Evolutionary conservation across 257 asterid genomes (phyloP).

Genomic region (Solanum piurae): DNA sequence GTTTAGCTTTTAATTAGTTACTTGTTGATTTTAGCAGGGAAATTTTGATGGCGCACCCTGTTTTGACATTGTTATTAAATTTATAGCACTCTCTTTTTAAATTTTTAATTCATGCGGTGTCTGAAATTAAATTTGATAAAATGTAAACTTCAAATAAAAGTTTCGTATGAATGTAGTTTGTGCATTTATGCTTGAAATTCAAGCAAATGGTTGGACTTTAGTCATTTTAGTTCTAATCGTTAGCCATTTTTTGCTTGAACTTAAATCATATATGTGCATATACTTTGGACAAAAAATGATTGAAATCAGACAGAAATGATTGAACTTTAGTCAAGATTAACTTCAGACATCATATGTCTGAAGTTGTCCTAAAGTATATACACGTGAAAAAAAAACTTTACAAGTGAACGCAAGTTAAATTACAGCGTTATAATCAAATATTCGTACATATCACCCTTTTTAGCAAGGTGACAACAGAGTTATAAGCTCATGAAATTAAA

Average conservation of each 20-base stretch:
- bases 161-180: neutral
- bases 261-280: neutral
- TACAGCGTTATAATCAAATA: rapidly evolving
- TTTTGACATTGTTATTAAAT: neutral
- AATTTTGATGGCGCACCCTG: neutral
- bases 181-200: neutral
- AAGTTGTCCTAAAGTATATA: neutral
- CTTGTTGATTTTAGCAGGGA: neutral
- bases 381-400: neutral
- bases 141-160: neutral
- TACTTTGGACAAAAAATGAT: neutral
- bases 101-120: neutral
- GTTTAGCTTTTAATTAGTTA: neutral
- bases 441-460: neutral
- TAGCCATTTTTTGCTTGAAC: neutral
- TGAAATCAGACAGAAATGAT: neutral
- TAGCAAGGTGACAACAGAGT: neutral
- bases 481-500: neutral
- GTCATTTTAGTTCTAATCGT: neutral
- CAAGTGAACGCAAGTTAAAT: neutral
- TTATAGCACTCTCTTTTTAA: neutral
- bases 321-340: neutral
- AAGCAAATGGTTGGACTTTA: neutral
- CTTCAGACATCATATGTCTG: neutral
- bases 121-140: neutral